Conservation (phyloP, 306 rosid species). For the Lupinus albus region DNA sequence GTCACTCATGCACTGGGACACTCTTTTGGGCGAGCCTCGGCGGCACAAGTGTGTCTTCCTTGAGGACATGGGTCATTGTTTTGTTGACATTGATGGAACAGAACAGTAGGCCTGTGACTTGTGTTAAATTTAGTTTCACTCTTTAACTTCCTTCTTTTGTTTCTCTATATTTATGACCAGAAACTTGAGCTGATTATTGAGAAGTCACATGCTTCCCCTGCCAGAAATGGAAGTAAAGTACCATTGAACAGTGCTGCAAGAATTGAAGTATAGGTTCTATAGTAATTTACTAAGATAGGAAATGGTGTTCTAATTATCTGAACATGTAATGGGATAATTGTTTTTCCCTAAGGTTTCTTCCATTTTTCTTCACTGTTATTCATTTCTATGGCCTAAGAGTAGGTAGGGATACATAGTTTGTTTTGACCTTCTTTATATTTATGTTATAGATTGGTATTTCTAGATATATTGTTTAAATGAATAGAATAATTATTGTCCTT, state of each 20-base stretch:
- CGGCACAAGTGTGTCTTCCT: no score
- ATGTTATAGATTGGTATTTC: no score
- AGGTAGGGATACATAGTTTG: no score
- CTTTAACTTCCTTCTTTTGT: conserved; percentile 3
- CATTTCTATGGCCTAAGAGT: no score
- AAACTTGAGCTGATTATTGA: conserved; percentile 67
- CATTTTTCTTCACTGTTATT: not conserved
- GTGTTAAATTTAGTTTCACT: conserved; percentile 14
- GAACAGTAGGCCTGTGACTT: conserved; percentile 25
- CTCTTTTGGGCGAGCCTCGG: no score
- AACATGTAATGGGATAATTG: not conserved
- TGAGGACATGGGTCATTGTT: conserved; percentile 1
- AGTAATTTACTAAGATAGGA: conserved; percentile 22
- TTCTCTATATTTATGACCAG: conserved; percentile 47
- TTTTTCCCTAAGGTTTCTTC: not conserved
- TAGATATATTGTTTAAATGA: no score
- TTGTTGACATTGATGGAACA: conserved; percentile 10
- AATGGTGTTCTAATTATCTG: conserved; percentile 26
- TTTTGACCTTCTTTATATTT: no score
- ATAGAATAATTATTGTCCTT: no score
- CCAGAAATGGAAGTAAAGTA: conserved; percentile 38
- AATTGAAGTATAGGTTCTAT: conserved; percentile 28
- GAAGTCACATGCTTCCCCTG: conserved; percentile 51
- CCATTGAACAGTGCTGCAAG: conserved; percentile 7
- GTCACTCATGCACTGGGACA: no score